Conservation (phyloP, 1,284 basidiomycete genomes). For the Albatrellus sp. region DNA sequence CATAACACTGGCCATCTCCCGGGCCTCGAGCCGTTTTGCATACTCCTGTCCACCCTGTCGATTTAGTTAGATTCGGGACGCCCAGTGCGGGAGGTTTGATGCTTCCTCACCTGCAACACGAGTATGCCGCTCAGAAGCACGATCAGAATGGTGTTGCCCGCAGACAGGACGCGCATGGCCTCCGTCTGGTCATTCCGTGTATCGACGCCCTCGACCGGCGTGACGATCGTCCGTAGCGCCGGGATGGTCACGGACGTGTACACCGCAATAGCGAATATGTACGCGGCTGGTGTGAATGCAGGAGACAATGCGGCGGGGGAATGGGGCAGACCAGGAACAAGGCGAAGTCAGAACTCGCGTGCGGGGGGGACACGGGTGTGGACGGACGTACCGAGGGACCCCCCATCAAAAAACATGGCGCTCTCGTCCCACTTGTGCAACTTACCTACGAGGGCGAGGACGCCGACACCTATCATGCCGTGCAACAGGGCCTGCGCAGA, state of each 20-base stretch:
- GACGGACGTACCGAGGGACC: slow-evolving; percentile 51
- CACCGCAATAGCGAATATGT: slow-evolving; percentile 62
- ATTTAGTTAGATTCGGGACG: slow-evolving; percentile 4
- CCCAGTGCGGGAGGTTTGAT: slow-evolving; percentile 4
- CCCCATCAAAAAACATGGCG: slow-evolving; percentile 87
- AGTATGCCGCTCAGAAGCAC: slow-evolving; percentile 54
- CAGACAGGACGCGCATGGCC: slow-evolving; percentile 69
- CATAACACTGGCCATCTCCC: slow-evolving; percentile 38
- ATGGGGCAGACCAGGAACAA: not conserved
- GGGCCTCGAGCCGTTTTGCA: slow-evolving; percentile 55
- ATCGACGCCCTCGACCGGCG: slow-evolving; percentile 39
- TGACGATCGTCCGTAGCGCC: slow-evolving; percentile 59
- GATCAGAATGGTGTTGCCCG: slow-evolving; percentile 76
- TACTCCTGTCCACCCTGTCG: slow-evolving; percentile 78
- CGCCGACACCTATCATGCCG: slow-evolving; percentile 64
- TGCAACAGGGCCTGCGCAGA: slow-evolving; percentile 63
- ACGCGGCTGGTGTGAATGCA: slow-evolving; percentile 38
- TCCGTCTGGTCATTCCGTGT: slow-evolving; percentile 57
- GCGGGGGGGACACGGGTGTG: not conserved
- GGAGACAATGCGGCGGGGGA: slow-evolving; percentile 1
- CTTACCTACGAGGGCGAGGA: slow-evolving; percentile 65
- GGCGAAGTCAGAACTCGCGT: not conserved
- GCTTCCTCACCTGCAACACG: slow-evolving; percentile 49
- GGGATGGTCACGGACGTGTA: slow-evolving; percentile 76
- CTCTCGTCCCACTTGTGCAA: slow-evolving; percentile 80